Base-by-base conservation (phyloP, 306 rosid genomes). In the Fragaria vesca region DNA sequence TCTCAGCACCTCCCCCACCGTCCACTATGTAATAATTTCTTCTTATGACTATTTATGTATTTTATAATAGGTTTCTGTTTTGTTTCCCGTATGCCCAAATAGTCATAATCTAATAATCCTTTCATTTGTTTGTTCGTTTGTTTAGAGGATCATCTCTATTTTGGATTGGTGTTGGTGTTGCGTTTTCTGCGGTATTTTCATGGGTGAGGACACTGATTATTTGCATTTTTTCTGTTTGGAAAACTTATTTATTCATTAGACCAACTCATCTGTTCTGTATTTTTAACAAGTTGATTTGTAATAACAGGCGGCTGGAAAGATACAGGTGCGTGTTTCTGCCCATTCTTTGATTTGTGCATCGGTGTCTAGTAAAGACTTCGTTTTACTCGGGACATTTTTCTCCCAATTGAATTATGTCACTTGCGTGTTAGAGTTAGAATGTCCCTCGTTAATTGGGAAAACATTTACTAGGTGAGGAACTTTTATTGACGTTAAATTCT, bases 101-200 rank as follows among this genome's bases (percentile, higher is more conserved):
- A 1, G 78, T 67, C 72, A 10, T 57, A 71, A 51, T 21, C 60
- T 9, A 32, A 13, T 60, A 20, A 63, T 54, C 32, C 83, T 10
- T 70, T 84, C 46, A 63, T 79, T 66, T 58, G 48, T 46, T 18
- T 66, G 15, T 43, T 52, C 42, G 43, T 75, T 79, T 84, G 60
- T 32, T 16, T 72, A 96, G 99, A 63, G 99, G 98, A 73, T 89
- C 99, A 6, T 98, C 98, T 51, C 91, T 96, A 71, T 93, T 96
- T 79, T 93, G 99, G 99, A 88, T 96, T 58, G 94, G 96, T 3
- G 93, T 93, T 76, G 99, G 99, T 71, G 99, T 96, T 85, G 99
- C 94, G 76, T 84, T 96, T 61, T 93, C 99, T 52, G 98, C 96
- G 55, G 77, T 96, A 9, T 96, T 93, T 85, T 86, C 99, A 78